Evolutionary conservation across 208 protist species (phyloP).

Genomic region (Leptomonas pyrrhocoris): DNA sequence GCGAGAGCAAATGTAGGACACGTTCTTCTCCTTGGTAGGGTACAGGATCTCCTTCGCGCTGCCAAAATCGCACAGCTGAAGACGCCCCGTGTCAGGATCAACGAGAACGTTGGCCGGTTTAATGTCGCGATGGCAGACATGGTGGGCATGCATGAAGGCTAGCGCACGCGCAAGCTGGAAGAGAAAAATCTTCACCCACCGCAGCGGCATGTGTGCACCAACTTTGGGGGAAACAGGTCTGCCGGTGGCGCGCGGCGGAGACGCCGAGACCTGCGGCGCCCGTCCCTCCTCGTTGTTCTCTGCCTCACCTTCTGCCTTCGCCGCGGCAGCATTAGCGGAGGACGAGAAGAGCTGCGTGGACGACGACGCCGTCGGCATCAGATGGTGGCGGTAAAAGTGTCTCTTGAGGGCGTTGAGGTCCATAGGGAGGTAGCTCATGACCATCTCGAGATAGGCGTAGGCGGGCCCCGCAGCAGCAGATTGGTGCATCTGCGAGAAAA

Average conservation of each 20-base stretch:
- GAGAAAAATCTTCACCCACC: slow-evolving; percentile 80
- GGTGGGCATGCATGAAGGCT: slow-evolving; percentile 83
- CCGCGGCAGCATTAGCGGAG: not conserved
- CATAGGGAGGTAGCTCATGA: slow-evolving; percentile 98
- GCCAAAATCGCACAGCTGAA: slow-evolving; percentile 93
- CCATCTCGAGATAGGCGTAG: slow-evolving; percentile 96
- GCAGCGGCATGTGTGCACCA: slow-evolving; percentile 30
- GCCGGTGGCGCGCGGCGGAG: not conserved
- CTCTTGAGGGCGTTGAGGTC: slow-evolving; percentile 95
- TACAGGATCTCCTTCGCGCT: slow-evolving; percentile 81
- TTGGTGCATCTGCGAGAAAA: slow-evolving; percentile 8
- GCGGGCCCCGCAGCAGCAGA: not conserved
- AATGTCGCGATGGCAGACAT: slow-evolving; percentile 89
- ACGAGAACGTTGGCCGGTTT: slow-evolving; percentile 92
- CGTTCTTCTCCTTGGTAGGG: slow-evolving; percentile 66
- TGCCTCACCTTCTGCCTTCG: not conserved
- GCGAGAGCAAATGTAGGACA: slow-evolving; percentile 92
- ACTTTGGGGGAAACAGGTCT: slow-evolving; percentile 2
- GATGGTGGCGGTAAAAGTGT: slow-evolving; percentile 71
- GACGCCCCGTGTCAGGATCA: slow-evolving; percentile 50
- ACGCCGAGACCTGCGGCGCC: not conserved
- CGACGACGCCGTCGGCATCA: slow-evolving; percentile 32
- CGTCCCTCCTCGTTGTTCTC: not conserved
- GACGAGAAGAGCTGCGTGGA: not conserved
- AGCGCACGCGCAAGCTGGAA: slow-evolving; percentile 98